Conservation (phyloP, 1,139 yeast species). For the Wickerhamomyces sp. region DNA sequence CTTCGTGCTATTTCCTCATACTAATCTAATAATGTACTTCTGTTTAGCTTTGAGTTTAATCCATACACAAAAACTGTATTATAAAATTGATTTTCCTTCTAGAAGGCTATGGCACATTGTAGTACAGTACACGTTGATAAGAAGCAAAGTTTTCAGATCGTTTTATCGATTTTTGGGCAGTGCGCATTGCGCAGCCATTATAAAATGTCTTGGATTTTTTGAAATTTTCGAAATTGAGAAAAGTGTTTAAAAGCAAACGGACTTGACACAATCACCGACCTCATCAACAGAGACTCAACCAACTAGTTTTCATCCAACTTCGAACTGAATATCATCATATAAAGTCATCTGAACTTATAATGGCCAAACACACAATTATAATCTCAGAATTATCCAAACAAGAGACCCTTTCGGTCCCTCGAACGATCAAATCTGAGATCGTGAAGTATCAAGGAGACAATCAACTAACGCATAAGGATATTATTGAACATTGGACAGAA, state of each 20-base stretch:
- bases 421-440: slow-evolving; percentile 12
- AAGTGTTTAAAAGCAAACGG: too few relatives aligned
- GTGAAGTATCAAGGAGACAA: background rate
- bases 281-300: too few relatives aligned
- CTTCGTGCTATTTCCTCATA: background rate
- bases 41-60: background rate
- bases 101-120: too few relatives aligned
- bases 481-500: slow-evolving; percentile 41
- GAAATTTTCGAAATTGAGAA: too few relatives aligned
- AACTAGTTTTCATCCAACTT: too few relatives aligned
- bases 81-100: background rate
- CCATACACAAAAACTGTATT: background rate
- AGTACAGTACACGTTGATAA: too few relatives aligned
- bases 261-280: too few relatives aligned
- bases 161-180: too few relatives aligned
- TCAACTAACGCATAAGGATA: slow-evolving; percentile 10
- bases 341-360: background rate
- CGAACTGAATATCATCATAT: too few relatives aligned
- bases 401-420: slow-evolving; percentile 17
- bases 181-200: too few relatives aligned
- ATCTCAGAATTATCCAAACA: slow-evolving; percentile 18
- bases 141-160: too few relatives aligned
- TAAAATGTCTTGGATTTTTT: too few relatives aligned
- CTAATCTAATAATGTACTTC: background rate
- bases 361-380: slow-evolving; percentile 18